A percentile compares a stretch with the other conserved stretches of the same genome.
These are phyloP conservation scores for Lepidium didymum DNA, from an alignment of 345 rosid species.

Conservation along the genomic window DNA sequence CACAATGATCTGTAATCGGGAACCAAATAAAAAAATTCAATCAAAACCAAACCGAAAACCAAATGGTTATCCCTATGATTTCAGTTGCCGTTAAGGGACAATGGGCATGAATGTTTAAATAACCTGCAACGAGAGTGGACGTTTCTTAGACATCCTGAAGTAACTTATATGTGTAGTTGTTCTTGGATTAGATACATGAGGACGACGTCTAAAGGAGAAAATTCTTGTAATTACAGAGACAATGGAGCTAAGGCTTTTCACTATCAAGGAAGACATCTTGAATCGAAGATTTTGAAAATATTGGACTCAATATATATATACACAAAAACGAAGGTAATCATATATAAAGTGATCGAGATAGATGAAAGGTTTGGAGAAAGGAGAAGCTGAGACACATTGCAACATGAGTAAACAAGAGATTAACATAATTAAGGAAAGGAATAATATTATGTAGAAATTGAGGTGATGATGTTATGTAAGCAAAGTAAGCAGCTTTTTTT, in stretches of 20 bases:
- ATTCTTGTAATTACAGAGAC: constrained; percentile 18
- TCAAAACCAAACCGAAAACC: background rate
- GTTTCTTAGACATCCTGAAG: constrained; percentile 59
- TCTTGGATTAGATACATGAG: background rate
- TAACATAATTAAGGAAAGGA: constrained; percentile 16
- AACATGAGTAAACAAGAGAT: constrained; percentile 9
- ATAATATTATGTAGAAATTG: background rate
- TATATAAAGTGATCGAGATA: background rate
- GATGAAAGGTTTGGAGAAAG: constrained; percentile 15
- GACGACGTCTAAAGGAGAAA: constrained; percentile 6
- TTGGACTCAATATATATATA: background rate
- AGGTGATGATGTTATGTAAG: constrained; percentile 21
- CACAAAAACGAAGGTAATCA: background rate
- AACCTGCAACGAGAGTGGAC: constrained; percentile 92
- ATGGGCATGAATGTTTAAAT: background rate
- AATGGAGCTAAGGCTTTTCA: constrained; percentile 15
- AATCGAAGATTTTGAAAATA: background rate
- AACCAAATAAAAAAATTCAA: background rate
- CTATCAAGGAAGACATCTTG: constrained; percentile 22
- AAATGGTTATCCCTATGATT: background rate
- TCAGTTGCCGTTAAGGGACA: background rate
- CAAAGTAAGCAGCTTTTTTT: constrained; percentile 17
- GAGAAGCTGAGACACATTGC: constrained; percentile 20
- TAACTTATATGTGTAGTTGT: constrained; percentile 25
- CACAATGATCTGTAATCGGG: background rate